Conservation (phyloP, 257 asterid genomes). For the Solanum sitiens region DNA sequence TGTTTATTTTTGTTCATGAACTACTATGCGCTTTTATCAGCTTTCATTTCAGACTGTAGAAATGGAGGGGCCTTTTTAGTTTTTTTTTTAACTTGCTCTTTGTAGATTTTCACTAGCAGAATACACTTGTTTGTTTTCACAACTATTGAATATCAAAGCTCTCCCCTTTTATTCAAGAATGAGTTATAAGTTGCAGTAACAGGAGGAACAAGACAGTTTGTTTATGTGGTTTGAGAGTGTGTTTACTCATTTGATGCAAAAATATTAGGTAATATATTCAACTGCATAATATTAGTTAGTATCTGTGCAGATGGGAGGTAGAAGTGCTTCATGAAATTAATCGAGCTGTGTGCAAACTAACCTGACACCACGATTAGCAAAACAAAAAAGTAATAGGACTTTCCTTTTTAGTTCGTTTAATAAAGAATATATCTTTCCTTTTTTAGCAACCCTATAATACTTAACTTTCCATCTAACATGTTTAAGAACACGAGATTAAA, state of each 20-base stretch:
- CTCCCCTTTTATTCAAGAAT: neutral
- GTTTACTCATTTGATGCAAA: neutral
- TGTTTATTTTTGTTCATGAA: neutral
- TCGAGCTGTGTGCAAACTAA: neutral
- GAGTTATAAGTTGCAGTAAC: neutral
- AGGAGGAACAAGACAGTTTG: neutral
- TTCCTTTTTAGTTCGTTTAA: no score
- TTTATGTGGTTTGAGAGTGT: neutral
- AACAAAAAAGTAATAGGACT: neutral
- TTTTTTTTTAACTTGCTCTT: neutral
- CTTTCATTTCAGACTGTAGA: neutral
- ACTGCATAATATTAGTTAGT: neutral
- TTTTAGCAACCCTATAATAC: neutral
- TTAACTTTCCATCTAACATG: neutral
- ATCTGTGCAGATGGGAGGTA: neutral
- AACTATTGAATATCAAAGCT: neutral
- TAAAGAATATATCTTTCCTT: no score
- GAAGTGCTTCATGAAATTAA: neutral
- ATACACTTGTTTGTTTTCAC: neutral
- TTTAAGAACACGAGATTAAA: neutral
- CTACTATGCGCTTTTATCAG: neutral
- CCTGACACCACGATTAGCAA: neutral
- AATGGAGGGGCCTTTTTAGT: neutral
- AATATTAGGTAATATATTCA: neutral
- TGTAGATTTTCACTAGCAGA: neutral